Evolutionary conservation across 2,329 filamentous ascomycete genomes (phyloP).

Genomic region (Orbilia brochopaga): DNA sequence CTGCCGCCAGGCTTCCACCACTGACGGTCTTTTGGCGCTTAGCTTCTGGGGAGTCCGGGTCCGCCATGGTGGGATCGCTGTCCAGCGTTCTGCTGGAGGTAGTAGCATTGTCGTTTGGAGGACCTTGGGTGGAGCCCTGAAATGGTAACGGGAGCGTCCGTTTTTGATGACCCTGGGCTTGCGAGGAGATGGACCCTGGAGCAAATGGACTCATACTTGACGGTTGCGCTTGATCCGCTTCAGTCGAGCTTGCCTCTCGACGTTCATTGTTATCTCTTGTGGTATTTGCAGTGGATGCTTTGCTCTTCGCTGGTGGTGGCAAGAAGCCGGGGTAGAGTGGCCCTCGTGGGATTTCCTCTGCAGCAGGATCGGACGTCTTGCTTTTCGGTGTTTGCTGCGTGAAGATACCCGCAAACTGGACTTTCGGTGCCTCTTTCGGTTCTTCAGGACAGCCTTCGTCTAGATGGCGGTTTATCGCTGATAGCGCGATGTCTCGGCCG

Average conservation of each 20-base stretch:
- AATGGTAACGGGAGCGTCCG: conserved; percentile 32
- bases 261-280: background rate
- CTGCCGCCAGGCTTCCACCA: conserved; percentile 68
- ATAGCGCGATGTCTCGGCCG: conserved; percentile 71
- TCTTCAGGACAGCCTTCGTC: conserved; percentile 72
- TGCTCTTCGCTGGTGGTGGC: background rate
- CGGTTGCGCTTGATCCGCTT: conserved; percentile 7
- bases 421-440: conserved; percentile 14
- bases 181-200: conserved; percentile 25
- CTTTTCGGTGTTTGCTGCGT: conserved; percentile 9
- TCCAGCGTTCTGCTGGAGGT: conserved; percentile 8
- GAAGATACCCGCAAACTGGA: conserved; percentile 24
- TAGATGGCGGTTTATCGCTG: conserved; percentile 86
- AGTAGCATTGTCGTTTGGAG: conserved; percentile 13
- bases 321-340: background rate
- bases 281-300: background rate
- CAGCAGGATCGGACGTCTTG: conserved; percentile 9
- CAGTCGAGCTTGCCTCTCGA: conserved; percentile 18
- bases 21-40: conserved; percentile 56
- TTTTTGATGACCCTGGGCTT: conserved; percentile 22
- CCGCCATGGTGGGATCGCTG: conserved; percentile 22
- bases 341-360: background rate
- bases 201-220: conserved; percentile 9
- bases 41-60: conserved; percentile 50
- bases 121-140: conserved; percentile 20